A percentile compares a stretch with the other conserved stretches of the same genome.
Evolutionary conservation across 768 basidiomycete genomes (phyloP).

Genomic region (Solioccasus polychromus): DNA sequence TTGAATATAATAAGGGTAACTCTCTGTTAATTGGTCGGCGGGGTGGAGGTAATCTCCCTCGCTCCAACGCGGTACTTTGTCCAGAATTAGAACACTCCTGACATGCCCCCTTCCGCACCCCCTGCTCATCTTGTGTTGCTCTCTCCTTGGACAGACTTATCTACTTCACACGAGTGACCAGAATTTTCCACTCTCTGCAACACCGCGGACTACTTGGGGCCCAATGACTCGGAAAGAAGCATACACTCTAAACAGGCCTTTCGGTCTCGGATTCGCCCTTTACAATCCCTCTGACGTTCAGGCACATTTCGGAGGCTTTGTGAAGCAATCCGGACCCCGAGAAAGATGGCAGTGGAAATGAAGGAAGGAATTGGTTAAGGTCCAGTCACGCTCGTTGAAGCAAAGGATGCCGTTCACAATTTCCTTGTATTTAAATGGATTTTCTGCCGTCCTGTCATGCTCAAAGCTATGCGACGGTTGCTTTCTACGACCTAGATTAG

Average conservation of each 20-base stretch:
- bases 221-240: constrained; percentile 8
- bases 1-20: constrained; percentile 55
- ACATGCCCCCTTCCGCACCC: constrained; percentile 36
- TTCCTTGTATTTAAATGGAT: constrained; percentile 48
- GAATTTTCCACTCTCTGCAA: constrained; percentile 38
- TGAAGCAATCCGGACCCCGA: constrained; percentile 49
- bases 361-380: constrained; percentile 31
- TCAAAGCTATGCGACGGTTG: constrained; percentile 52
- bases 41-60: constrained; percentile 72
- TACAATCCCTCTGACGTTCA: constrained; percentile 34
- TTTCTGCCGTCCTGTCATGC: constrained; percentile 48
- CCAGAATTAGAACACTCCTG: constrained; percentile 38
- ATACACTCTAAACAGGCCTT: constrained; percentile 41
- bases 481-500: constrained; percentile 1
- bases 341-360: constrained; percentile 50
- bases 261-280: constrained; percentile 41
- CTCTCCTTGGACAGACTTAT: constrained; percentile 56
- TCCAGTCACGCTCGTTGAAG: constrained; percentile 48
- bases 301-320: constrained; percentile 51
- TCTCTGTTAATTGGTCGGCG: constrained; percentile 56
- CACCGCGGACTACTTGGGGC: constrained; percentile 30
- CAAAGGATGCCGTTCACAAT: constrained; percentile 52
- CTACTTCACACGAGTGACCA: constrained; percentile 35
- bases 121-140: constrained; percentile 50
- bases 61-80: constrained; percentile 62